Evolutionary conservation across 2,329 filamentous ascomycete species (phyloP), one percentile per base, ranked within the genome.

Genomic region (Xylaria polymorpha): DNA sequence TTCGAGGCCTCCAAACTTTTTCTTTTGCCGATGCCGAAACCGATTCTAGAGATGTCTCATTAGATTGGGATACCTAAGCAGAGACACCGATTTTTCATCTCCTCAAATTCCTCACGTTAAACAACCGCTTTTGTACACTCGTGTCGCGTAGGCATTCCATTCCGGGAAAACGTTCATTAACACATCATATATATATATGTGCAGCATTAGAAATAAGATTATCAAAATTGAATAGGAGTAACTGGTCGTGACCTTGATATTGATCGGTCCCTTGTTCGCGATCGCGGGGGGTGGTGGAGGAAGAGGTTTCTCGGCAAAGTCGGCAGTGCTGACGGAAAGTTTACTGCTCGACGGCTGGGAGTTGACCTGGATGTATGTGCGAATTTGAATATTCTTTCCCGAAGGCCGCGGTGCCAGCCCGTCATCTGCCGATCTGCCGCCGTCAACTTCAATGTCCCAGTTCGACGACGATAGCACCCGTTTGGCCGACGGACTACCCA

Each of bases 401-500:
- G 64, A 62, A 14, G 64, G 61, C 46, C 60, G 62, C 20, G 39
- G 55, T 18, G 39, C 35, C 32, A 53, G 25, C 20, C 22, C 20
- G 9, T 55, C 64, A 32, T 60, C 41, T 4, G n/a, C 48, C 9
- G 12, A 14, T 2, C 32, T 48, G 22, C 44, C 62, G n/a, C 15
- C 64, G 44, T 70, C 67, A n/a, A 66, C 7, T 5, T 69, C 68
- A 46, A 67, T 66, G n/a, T 67, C 68, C 71, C 69, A 71, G 18
- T 64, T 66, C 15, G 66, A 67, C 12, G 66, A 61, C 35, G 66
- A 64, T 12, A 58, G 43, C 46, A 58, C 60, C 48, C 68, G 63
- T 22, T 58, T 70, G 9, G 64, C 41, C 4, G 51, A 61, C 25
- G 62, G 62, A 18, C 48, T 70, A 7, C 53, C 39, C 20, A 60